Evolutionary conservation across 1,284 basidiomycete genomes (phyloP).

Genomic region (Mycosarcoma maydis): DNA sequence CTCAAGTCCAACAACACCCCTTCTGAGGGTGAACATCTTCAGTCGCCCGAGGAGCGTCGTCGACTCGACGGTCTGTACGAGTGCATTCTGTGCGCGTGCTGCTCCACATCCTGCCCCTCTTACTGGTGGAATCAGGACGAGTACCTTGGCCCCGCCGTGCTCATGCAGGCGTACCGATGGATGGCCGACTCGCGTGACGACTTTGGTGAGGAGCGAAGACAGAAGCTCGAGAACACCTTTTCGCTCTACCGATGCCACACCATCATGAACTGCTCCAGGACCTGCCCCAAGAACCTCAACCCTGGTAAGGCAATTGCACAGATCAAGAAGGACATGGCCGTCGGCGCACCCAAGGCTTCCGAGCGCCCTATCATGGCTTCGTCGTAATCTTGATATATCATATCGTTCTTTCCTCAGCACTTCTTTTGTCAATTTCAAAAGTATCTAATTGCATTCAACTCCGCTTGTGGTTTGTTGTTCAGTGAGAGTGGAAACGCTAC

Average conservation of each 20-base stretch:
- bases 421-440: conserved; percentile 1
- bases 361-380: conserved; percentile 60
- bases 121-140: conserved; percentile 99
- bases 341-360: conserved; percentile 54
- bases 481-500: too few relatives aligned
- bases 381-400: conserved; percentile 14
- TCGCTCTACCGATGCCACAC: conserved; percentile 82
- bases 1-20: conserved; percentile 64
- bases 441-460: not conserved
- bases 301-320: conserved; percentile 64
- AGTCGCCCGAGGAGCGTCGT: conserved; percentile 88
- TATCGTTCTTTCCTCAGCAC: not conserved
- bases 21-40: conserved; percentile 78
- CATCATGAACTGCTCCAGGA: conserved; percentile 94
- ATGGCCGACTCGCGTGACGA: conserved; percentile 95
- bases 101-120: conserved; percentile 87
- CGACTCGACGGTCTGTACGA: conserved; percentile 98
- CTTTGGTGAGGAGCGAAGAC: conserved; percentile 82
- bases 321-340: conserved; percentile 67
- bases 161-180: conserved; percentile 88
- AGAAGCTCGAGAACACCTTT: conserved; percentile 92
- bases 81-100: conserved; percentile 72
- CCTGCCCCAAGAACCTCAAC: conserved; percentile 95
- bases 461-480: too few relatives aligned
- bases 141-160: conserved; percentile 94